Evolutionary conservation across 2,329 filamentous ascomycete genomes (phyloP).

Genomic region (Dryadomyces quercus-mongolicae): DNA sequence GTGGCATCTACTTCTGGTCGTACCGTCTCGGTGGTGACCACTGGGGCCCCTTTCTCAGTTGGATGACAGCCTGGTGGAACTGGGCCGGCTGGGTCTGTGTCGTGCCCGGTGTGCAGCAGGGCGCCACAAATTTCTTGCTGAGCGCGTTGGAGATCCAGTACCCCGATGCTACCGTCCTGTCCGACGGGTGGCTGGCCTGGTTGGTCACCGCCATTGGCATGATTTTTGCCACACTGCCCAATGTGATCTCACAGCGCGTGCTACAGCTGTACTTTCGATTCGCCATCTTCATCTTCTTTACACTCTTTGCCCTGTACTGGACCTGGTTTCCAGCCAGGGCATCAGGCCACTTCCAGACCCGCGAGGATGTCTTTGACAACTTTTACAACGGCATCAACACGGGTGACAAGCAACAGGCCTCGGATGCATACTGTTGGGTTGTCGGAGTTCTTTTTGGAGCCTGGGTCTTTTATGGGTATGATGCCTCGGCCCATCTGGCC

Average conservation of each 20-base stretch:
- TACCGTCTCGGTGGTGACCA: constrained; percentile 22
- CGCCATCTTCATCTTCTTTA: constrained; percentile 22
- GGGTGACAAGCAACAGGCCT: constrained; percentile 20
- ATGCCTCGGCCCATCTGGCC: constrained; percentile 23
- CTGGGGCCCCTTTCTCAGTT: constrained; percentile 24
- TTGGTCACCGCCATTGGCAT: constrained; percentile 30
- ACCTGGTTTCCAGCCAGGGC: constrained; percentile 26
- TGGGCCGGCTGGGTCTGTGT: constrained; percentile 23
- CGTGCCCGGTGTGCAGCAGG: constrained; percentile 27
- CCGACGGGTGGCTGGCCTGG: constrained; percentile 25
- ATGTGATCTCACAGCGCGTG: constrained; percentile 40
- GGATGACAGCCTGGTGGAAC: constrained; percentile 30
- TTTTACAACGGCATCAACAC: constrained; percentile 27
- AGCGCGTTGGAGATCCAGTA: constrained; percentile 25
- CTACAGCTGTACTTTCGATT: constrained; percentile 25
- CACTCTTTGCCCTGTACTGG: constrained; percentile 23
- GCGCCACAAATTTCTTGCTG: constrained; percentile 26
- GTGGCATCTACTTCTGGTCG: constrained; percentile 26
- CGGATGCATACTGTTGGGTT: constrained; percentile 24
- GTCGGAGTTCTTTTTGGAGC: constrained; percentile 23
- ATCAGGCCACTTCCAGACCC: constrained; percentile 20
- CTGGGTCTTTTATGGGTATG: constrained; percentile 24
- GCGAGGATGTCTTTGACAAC: constrained; percentile 19
- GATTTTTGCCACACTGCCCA: constrained; percentile 31
- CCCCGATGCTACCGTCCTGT: constrained; percentile 19